These are phyloP conservation scores for Penicillium sp. DNA, from an alignment of 2,329 filamentous ascomycete species.

Conservation along the genomic window DNA sequence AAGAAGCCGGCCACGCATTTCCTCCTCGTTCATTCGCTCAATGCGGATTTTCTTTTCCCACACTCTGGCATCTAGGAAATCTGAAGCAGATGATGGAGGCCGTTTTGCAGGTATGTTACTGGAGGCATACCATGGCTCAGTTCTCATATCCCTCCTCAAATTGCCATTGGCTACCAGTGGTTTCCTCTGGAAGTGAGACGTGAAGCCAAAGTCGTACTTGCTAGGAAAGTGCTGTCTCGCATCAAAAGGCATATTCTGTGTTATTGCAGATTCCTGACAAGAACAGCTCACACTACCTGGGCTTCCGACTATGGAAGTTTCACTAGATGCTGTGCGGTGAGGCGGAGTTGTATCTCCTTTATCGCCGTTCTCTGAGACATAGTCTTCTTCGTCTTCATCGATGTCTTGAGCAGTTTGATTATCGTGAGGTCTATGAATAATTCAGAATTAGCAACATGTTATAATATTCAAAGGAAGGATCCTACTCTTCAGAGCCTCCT, in stretches of 20 bases:
- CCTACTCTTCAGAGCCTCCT: neutral
- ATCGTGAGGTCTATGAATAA: neutral
- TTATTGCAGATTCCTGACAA: neutral
- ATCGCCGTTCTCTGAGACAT: neutral
- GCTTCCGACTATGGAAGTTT: neutral
- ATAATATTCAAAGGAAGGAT: neutral
- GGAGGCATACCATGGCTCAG: neutral
- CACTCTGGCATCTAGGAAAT: neutral
- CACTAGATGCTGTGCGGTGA: neutral
- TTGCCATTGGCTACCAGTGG: neutral
- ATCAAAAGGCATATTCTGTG: neutral
- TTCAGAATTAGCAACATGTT: neutral
- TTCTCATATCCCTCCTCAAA: neutral
- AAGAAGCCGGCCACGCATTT: constrained; percentile 30
- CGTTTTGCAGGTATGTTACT: constrained; percentile 1
- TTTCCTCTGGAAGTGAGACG: neutral
- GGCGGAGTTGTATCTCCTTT: neutral
- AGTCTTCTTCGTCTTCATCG: neutral
- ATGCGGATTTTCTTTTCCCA: constrained; percentile 13
- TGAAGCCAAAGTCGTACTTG: neutral
- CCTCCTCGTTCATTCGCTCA: constrained; percentile 19
- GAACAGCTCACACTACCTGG: neutral
- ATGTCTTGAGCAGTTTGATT: neutral
- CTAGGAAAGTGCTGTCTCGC: neutral
- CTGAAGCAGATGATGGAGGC: neutral